phyloP scores from a whole-genome alignment of 768 basidiomycete species.

The Suillus alpinus region DNA sequence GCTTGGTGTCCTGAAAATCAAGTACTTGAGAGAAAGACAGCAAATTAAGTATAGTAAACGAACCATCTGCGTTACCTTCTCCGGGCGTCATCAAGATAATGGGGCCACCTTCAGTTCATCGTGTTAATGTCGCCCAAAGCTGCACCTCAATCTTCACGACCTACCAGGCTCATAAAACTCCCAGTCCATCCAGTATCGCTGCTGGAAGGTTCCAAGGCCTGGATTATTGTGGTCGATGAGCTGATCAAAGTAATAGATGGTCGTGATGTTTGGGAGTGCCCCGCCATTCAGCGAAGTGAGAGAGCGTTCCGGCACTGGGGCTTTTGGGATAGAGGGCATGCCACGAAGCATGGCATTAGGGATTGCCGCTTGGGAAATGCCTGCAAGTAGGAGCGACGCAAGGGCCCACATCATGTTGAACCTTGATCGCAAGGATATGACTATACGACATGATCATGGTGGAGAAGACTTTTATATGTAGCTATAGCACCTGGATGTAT shows the following conservation, averaged over 20 bases:
- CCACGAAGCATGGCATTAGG: slow-evolving; percentile 18
- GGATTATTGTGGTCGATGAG: slow-evolving; percentile 49
- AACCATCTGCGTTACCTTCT: slow-evolving; percentile 52
- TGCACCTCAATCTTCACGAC: too few species aligned
- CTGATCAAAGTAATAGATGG: slow-evolving; percentile 29
- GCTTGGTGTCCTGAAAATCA: slow-evolving; percentile 27
- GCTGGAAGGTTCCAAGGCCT: slow-evolving; percentile 68
- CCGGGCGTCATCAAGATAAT: slow-evolving; percentile 51
- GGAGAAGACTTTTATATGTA: too few species aligned
- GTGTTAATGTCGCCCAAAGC: too few species aligned
- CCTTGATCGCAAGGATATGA: too few species aligned
- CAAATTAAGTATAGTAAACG: background rate
- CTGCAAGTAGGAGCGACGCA: too few species aligned
- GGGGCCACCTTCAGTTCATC: slow-evolving; percentile 17
- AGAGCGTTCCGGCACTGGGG: slow-evolving; percentile 10
- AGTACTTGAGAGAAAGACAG: background rate
- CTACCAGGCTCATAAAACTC: slow-evolving; percentile 59
- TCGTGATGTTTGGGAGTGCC: slow-evolving; percentile 20
- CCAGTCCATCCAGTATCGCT: slow-evolving; percentile 69
- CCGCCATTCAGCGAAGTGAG: slow-evolving; percentile 22
- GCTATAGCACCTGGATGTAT: too few species aligned
- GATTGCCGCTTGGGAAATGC: slow-evolving; percentile 16
- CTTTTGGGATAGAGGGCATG: slow-evolving; percentile 11
- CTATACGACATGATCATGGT: too few species aligned
- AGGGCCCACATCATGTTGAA: too few species aligned